These are phyloP conservation scores for Eragrostis curvula DNA, from an alignment of 176 grass and related monocot genomes.

Conservation along the genomic window DNA sequence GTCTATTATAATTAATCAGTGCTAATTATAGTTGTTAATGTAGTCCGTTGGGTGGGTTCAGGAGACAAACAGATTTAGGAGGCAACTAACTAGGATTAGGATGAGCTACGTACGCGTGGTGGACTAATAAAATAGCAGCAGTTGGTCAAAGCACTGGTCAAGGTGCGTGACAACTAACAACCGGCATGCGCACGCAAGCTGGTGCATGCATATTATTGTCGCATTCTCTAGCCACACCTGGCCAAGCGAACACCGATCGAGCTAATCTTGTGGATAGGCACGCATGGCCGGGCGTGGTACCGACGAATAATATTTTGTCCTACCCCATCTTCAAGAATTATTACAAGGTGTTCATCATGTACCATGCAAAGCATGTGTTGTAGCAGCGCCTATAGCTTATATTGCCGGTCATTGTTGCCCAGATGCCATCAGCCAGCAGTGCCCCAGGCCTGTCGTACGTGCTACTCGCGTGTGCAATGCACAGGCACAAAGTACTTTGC, in stretches of 20 bases:
- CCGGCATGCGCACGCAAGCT: background rate
- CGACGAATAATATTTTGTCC: no score
- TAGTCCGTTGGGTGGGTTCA: background rate
- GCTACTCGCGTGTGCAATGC: no score
- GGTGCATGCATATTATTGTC: background rate
- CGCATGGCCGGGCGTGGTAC: background rate
- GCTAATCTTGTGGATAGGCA: background rate
- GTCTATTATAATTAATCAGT: no score
- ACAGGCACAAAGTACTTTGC: no score
- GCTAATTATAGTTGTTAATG: background rate
- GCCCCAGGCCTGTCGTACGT: no score
- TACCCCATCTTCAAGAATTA: background rate
- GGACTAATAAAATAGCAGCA: background rate
- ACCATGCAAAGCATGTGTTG: background rate
- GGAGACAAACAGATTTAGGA: background rate
- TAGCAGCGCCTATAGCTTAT: no score
- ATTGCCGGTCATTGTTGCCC: no score
- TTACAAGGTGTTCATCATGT: background rate
- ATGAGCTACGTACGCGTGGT: background rate
- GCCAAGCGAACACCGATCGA: background rate
- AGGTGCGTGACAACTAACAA: constrained; percentile 26
- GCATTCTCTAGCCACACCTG: background rate
- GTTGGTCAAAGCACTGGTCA: background rate
- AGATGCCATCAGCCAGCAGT: no score
- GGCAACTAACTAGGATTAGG: background rate